These are phyloP conservation scores for Kodamaea leandrae DNA, from an alignment of 805 yeast genomes.

Conservation along the genomic window DNA sequence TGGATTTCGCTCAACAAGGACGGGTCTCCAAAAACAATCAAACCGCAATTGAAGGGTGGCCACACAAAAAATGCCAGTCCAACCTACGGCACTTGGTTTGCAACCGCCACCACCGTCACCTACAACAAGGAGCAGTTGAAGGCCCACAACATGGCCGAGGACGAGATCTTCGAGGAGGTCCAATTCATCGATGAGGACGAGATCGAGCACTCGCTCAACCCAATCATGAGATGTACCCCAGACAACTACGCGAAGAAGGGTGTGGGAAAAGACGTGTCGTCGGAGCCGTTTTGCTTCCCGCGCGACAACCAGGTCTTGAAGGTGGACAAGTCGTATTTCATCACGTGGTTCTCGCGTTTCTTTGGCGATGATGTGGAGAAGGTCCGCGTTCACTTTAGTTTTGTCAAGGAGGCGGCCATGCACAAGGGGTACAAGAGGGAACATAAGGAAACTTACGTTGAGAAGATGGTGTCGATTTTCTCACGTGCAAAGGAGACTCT, in stretches of 20 bases:
- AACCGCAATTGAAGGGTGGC: conserved; percentile 75
- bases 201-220: conserved; percentile 70
- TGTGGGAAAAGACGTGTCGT: conserved; percentile 46
- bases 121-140: conserved; percentile 60
- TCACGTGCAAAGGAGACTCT: neutral
- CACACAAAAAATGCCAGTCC: conserved; percentile 64
- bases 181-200: conserved; percentile 61
- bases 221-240: conserved; percentile 84
- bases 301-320: conserved; percentile 55
- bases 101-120: conserved; percentile 59
- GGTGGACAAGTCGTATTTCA: conserved; percentile 63
- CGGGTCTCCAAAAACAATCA: conserved; percentile 77
- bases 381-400: conserved; percentile 66
- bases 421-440: conserved; percentile 57
- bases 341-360: conserved; percentile 76
- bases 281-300: conserved; percentile 89
- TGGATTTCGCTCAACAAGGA: conserved; percentile 78
- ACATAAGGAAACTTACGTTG: neutral
- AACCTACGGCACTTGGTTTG: conserved; percentile 72
- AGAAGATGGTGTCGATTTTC: neutral
- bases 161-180: conserved; percentile 56
- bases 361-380: conserved; percentile 55
- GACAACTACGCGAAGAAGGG: conserved; percentile 67
- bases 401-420: conserved; percentile 52
- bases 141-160: conserved; percentile 71